A percentile compares a stretch with the other conserved stretches of the same genome.
Conservation (phyloP, 306 rosid genomes). For the Vigna hirtella region DNA sequence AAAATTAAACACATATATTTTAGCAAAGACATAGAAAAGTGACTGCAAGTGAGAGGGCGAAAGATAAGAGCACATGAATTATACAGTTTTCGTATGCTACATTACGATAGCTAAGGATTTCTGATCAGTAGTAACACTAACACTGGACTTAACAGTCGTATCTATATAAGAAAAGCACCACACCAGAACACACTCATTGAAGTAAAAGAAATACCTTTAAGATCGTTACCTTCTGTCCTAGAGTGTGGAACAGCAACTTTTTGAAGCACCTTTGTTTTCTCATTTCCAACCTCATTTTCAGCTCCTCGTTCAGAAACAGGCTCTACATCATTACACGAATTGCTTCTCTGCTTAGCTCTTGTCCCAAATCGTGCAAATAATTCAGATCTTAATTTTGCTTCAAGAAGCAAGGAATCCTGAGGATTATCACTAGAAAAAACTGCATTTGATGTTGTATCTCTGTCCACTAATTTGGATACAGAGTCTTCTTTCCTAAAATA, state of each 20-base stretch:
- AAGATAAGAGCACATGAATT: constrained; percentile 6
- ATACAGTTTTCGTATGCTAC: constrained; percentile 11
- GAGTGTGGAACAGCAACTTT: constrained; percentile 35
- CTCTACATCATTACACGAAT: constrained; percentile 51
- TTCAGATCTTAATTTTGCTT: constrained; percentile 82
- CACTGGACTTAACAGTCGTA: constrained; percentile 16
- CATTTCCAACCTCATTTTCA: constrained; percentile 64
- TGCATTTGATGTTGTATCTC: constrained; percentile 50
- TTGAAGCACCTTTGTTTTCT: constrained; percentile 41
- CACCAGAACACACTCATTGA: background rate
- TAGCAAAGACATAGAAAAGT: background rate
- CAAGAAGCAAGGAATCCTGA: constrained; percentile 80
- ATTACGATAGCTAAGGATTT: constrained; percentile 11
- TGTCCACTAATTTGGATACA: constrained; percentile 47
- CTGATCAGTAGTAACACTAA: background rate
- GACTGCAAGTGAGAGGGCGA: background rate
- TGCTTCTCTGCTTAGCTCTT: constrained; percentile 51
- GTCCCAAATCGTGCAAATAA: constrained; percentile 75
- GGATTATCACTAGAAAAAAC: constrained; percentile 43
- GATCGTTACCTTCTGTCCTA: constrained; percentile 47
- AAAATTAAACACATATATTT: background rate
- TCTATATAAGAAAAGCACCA: constrained; percentile 2
- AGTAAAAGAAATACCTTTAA: constrained; percentile 51
- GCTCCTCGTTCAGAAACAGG: constrained; percentile 57
- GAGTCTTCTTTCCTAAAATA: constrained; percentile 44